Evolutionary conservation across 208 protist genomes (phyloP), one percentile per base, ranked within the genome.

Genomic region (Wallacemonas sp.): DNA sequence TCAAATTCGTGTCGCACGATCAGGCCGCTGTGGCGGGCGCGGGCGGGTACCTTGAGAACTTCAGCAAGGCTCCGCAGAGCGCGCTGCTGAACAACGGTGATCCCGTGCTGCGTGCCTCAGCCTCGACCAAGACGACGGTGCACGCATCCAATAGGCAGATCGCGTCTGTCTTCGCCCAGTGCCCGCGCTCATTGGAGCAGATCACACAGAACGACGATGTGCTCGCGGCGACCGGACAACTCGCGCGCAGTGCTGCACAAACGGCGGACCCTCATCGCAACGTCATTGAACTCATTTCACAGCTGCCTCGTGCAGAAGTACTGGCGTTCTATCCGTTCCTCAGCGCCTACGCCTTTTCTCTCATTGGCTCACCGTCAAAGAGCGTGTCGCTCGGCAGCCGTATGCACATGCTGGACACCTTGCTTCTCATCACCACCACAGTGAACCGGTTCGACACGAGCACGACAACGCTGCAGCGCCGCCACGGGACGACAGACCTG

Each of bases 301-400:
- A 89, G 58, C 73, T 95, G n/a, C 85, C 87, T 3, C 73, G 92
- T 21, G 82, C 90, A 1, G 84, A 95, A 67, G 79, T 92, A 53
- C 57, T 95, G 0, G 90, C 86, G 52, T 93, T 93, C 70, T 95
- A 89, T 69, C 90, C 90, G 1, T 85, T 92, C 33, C 69, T 95
- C 55, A 86, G 48, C 61, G 76, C 76, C 26, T 93, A 89, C 66
- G 78, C 78, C 27, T 75, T 95, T 38, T 73, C 85, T 1, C 66
- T 95, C 36, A 87, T 95, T 59, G 83, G 87, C 30, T 92, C 90
- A 29, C 68, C 83, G 32, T 93, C 87, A 9, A 62, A 54, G 3
- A 67, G 48, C 8, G 87, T 95, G 12, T 81, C 74, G 26, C 76
- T 93, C 32, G 61, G 66, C 8, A 86, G 78, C 53, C 87, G 90